phyloP scores from a whole-genome alignment of 2,329 filamentous ascomycete species.

The Ciborinia camelliae region DNA sequence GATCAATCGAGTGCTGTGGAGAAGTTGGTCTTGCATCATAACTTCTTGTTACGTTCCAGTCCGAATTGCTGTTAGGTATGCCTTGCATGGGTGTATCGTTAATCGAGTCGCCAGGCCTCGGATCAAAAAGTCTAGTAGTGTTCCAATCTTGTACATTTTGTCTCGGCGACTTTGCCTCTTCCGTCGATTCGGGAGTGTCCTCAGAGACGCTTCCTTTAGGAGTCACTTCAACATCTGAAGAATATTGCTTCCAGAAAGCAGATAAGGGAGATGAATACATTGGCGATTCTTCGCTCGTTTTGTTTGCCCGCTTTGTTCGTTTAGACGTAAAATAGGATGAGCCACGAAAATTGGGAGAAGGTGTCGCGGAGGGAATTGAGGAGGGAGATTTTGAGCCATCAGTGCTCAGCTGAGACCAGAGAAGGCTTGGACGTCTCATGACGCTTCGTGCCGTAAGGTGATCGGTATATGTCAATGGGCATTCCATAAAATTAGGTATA shows the following conservation, averaged over 20 bases:
- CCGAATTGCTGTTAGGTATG: constrained; percentile 6
- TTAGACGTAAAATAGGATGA: constrained; percentile 12
- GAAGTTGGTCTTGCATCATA: constrained; percentile 6
- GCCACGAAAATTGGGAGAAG: background rate
- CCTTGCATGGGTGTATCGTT: background rate
- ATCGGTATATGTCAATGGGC: background rate
- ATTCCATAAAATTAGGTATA: background rate
- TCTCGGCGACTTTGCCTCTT: background rate
- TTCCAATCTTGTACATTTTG: constrained; percentile 19
- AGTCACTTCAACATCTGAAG: background rate
- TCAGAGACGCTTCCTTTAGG: background rate
- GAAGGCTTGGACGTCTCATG: constrained; percentile 9
- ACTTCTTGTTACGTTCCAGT: constrained; percentile 27
- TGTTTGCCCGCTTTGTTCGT: background rate
- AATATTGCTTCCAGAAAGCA: constrained; percentile 7
- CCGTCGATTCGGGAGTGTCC: background rate
- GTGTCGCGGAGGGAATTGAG: background rate
- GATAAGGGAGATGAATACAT: background rate
- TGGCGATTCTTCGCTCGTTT: constrained; percentile 7
- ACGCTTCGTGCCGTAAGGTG: background rate
- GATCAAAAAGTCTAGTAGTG: constrained; percentile 15
- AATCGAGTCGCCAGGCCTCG: background rate
- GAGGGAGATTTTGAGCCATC: constrained; percentile 8
- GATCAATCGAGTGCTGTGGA: constrained; percentile 40
- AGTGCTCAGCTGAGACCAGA: background rate